phyloP scores from a whole-genome alignment of 2,329 filamentous ascomycete genomes.

The Fusarium sp. region DNA sequence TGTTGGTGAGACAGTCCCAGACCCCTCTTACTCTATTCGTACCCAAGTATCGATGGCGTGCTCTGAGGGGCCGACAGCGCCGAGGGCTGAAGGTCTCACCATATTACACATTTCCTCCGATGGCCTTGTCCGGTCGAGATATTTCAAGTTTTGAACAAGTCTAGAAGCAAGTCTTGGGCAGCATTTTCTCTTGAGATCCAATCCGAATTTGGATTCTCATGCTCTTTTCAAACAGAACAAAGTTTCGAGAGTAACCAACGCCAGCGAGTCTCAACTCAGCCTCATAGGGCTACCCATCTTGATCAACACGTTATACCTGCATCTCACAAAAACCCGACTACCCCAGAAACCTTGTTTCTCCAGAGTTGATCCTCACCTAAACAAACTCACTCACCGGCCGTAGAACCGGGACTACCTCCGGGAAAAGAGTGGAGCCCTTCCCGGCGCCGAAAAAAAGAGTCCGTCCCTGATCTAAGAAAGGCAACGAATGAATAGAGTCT shows the following conservation, averaged over 20 bases:
- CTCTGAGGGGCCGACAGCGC: background rate
- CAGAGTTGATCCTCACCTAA: background rate
- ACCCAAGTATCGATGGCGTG: background rate
- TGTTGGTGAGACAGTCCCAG: background rate
- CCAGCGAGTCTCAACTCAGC: background rate
- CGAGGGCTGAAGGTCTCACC: background rate
- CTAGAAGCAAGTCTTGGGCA: background rate
- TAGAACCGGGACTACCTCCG: background rate
- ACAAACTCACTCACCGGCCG: background rate
- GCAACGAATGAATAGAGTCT: background rate
- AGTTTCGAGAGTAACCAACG: accelerated
- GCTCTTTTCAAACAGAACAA: background rate
- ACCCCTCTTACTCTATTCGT: background rate
- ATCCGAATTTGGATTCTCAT: background rate
- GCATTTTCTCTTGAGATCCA: background rate
- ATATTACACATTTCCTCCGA: background rate
- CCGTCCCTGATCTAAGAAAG: background rate
- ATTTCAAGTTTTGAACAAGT: background rate
- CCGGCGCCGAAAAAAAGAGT: background rate
- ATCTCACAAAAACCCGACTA: background rate
- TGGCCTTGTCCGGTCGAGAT: background rate
- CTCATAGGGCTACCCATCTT: background rate
- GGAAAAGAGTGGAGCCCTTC: background rate
- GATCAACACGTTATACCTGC: background rate
- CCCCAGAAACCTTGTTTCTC: background rate